Evolutionary conservation across 208 protist species (phyloP), one percentile per base, ranked within the genome.

Genomic region (Acanthamoeba royreba): DNA sequence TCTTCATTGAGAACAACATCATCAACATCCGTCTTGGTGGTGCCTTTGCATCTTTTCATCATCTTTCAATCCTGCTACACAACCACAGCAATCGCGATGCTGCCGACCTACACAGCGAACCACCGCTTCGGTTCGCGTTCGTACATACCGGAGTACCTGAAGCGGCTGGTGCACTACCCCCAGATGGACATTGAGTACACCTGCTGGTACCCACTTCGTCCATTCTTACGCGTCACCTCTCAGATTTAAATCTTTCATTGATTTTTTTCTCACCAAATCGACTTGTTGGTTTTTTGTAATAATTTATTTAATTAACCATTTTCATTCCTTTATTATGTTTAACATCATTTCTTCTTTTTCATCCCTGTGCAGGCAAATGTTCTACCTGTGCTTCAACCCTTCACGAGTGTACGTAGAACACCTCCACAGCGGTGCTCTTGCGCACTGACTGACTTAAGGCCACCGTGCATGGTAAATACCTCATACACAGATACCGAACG

Each of bases 181-280:
- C 92, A 95, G 74, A 95, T 95, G 94, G 94, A 95, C 81, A 85
- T 95, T 45, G 94, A 96, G 52, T 90, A 94, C 42, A 53, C 95
- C n/a, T 52, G 79, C 31, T 94, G 88, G 93, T 72, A 8, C 53
- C 38, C 13, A 9, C 33, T 61, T 38, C 3, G 17, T 15, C 19
- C n/a, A 13, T 87, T 28, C 11, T 87, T 46, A 13, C 79, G 42
- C 19, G 49, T 55, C 52, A 28, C 7, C 69, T 13, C 61, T 53
- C 13, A 8, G 4, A 7, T 69, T 94, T 22, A 25, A 33, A 15
- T 38, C 40, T 28, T 89, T 15, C 40, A 74, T 38, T 74, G 28
- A 74, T 38, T 25, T 25, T 25, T 28, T 74, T 13, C 22, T 25
- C 11, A 13, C 11, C 63, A 19, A 55, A 25, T 19, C 13, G 9